Conservation (phyloP, 306 rosid species). For the Lathyrus tuberosus region DNA sequence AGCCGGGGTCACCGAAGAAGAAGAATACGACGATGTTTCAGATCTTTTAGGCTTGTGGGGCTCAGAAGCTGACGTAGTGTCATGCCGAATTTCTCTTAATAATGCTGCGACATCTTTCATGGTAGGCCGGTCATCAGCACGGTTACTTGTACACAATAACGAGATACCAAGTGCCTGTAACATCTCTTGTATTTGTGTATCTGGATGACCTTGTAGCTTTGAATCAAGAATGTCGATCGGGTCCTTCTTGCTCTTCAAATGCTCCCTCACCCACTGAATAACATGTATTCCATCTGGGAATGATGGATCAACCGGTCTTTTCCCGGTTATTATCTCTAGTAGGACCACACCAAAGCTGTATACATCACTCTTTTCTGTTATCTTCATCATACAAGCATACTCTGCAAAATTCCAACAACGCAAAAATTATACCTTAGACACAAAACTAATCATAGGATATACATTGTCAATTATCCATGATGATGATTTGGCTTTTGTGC, state of each 20-base stretch:
- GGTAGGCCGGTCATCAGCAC: constrained; percentile 82
- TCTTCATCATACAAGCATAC: constrained; percentile 77
- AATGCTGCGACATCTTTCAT: constrained; percentile 94
- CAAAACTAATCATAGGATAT: constrained; percentile 6
- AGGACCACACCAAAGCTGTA: constrained; percentile 90
- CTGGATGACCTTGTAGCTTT: constrained; percentile 74
- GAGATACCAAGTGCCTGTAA: constrained; percentile 80
- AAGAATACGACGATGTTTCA: constrained; percentile 48
- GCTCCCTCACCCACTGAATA: constrained; percentile 78
- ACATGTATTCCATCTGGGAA: constrained; percentile 70
- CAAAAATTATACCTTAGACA: constrained; percentile 21
- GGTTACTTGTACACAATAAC: constrained; percentile 71
- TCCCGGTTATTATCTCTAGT: constrained; percentile 81
- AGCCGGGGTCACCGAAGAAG: constrained; percentile 59
- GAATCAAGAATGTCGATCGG: constrained; percentile 73
- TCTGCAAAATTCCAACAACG: constrained; percentile 53
- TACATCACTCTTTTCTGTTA: constrained; percentile 84
- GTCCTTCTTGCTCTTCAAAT: constrained; percentile 72
- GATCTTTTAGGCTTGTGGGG: constrained; percentile 54
- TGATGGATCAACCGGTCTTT: constrained; percentile 77
- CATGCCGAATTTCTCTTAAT: constrained; percentile 69
- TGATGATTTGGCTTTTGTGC: constrained; percentile 43
- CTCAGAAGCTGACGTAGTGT: constrained; percentile 50
- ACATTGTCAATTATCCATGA: neutral
- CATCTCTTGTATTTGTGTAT: constrained; percentile 80